phyloP scores from a whole-genome alignment of 305 asterid genomes.

The Fraxinus ornus region DNA sequence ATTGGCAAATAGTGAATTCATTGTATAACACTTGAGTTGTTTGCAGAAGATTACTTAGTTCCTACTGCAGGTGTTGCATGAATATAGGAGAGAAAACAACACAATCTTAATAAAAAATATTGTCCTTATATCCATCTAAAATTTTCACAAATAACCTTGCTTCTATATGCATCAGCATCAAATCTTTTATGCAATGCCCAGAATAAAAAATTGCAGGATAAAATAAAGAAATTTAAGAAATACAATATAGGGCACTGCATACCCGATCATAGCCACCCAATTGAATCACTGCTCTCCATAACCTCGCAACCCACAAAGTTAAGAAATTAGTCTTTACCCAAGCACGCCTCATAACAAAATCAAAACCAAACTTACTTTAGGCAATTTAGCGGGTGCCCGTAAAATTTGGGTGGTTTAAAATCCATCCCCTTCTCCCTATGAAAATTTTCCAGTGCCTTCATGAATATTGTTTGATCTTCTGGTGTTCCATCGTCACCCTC shows the following conservation, averaged over 20 bases:
- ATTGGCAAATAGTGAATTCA: neutral
- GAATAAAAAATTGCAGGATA: neutral
- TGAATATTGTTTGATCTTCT: slow-evolving; percentile 77
- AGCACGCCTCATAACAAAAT: slow-evolving; percentile 4
- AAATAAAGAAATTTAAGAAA: neutral
- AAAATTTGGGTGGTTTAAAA: slow-evolving; percentile 84
- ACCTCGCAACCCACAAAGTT: slow-evolving; percentile 21
- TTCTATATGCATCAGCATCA: neutral
- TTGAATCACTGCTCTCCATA: slow-evolving; percentile 35
- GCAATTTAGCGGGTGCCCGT: slow-evolving; percentile 85
- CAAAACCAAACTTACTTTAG: slow-evolving; percentile 58
- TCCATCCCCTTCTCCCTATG: slow-evolving; percentile 65
- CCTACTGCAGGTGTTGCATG: neutral
- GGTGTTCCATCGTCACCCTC: slow-evolving; percentile 80
- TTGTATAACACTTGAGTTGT: neutral
- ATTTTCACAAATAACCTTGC: neutral
- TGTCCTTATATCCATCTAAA: neutral
- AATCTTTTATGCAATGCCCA: neutral
- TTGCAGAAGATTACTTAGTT: neutral
- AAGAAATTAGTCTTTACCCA: slow-evolving; percentile 9
- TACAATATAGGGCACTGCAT: slow-evolving; percentile 6
- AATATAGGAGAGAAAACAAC: neutral
- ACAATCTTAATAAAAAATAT: neutral
- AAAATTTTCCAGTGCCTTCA: slow-evolving; percentile 71
- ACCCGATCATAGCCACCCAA: slow-evolving; percentile 39